A percentile compares a stretch with the other conserved stretches of the same genome.
These are phyloP conservation scores for Moringa oleifera DNA, from an alignment of 345 rosid species.

Conservation along the genomic window DNA sequence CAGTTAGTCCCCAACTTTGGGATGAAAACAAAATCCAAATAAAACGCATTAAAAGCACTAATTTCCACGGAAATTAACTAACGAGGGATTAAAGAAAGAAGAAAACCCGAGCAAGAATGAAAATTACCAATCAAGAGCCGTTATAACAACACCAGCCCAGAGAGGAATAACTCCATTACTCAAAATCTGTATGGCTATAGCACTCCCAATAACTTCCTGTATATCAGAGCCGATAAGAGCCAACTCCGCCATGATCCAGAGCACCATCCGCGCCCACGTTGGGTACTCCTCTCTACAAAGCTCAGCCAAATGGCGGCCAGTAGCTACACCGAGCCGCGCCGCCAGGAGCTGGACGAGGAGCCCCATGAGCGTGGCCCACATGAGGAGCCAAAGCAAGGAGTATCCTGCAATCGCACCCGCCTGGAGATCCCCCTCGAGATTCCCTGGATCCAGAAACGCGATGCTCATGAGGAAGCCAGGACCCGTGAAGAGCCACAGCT, in stretches of 20 bases:
- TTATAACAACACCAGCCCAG: conserved; percentile 86
- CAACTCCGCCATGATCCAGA: conserved; percentile 92
- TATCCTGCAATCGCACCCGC: conserved; percentile 95
- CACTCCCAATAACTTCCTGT: conserved; percentile 95
- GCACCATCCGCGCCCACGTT: conserved; percentile 60
- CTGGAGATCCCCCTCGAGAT: conserved; percentile 93
- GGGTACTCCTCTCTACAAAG: conserved; percentile 90
- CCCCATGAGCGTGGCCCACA: conserved; percentile 98
- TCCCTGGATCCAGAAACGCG: conserved; percentile 93
- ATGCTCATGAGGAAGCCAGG: conserved; percentile 95
- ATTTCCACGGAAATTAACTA: too few relatives aligned
- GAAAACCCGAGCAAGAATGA: neutral
- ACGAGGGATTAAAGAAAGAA: neutral
- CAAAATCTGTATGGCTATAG: conserved; percentile 78
- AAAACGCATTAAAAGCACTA: too few relatives aligned
- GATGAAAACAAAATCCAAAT: too few relatives aligned
- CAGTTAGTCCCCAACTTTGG: too few relatives aligned
- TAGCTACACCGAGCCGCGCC: conserved; percentile 89
- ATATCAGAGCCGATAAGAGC: conserved; percentile 93
- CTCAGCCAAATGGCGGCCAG: conserved; percentile 92
- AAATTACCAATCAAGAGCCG: conserved; percentile 81
- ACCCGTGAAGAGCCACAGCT: conserved; percentile 89
- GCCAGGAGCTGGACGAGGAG: conserved; percentile 79
- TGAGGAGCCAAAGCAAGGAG: conserved; percentile 77
- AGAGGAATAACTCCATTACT: conserved; percentile 76